These are phyloP conservation scores for Eucommia ulmoides DNA, from an alignment of 257 asterid genomes.

Conservation along the genomic window DNA sequence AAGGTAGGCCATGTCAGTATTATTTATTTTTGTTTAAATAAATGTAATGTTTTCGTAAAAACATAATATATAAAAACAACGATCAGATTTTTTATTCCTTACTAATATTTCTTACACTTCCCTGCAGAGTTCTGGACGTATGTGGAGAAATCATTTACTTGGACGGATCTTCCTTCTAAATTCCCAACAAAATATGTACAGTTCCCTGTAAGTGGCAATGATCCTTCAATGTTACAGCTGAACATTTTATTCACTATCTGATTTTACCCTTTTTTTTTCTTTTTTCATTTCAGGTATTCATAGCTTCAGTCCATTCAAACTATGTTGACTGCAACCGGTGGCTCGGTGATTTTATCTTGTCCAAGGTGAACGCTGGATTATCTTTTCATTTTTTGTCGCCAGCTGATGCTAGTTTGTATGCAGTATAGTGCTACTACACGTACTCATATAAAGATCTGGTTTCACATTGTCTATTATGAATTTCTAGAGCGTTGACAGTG, in stretches of 20 bases:
- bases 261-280: constrained; percentile 5
- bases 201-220: constrained; percentile 64
- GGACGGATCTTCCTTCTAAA: constrained; percentile 96
- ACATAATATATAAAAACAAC: too few relatives aligned
- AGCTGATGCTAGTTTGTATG: background rate
- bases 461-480: constrained; percentile 2
- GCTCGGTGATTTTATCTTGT: constrained; percentile 90
- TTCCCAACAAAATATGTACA: constrained; percentile 97
- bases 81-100: background rate
- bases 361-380: constrained; percentile 53
- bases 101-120: constrained; percentile 1
- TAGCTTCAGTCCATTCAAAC: constrained; percentile 89
- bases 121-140: constrained; percentile 93
- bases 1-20: constrained; percentile 44
- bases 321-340: constrained; percentile 95
- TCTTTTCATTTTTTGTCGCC: background rate
- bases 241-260: too few relatives aligned
- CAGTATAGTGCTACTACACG: background rate
- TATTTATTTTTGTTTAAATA: too few relatives aligned
- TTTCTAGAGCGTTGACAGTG: constrained; percentile 91
- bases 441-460: background rate
- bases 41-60: too few relatives aligned
- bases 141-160: constrained; percentile 93
- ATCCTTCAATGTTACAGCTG: constrained; percentile 1
- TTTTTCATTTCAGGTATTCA: constrained; percentile 43